phyloP scores from a whole-genome alignment of 352 stramenopile species.

The Globisporangium lucens region DNA sequence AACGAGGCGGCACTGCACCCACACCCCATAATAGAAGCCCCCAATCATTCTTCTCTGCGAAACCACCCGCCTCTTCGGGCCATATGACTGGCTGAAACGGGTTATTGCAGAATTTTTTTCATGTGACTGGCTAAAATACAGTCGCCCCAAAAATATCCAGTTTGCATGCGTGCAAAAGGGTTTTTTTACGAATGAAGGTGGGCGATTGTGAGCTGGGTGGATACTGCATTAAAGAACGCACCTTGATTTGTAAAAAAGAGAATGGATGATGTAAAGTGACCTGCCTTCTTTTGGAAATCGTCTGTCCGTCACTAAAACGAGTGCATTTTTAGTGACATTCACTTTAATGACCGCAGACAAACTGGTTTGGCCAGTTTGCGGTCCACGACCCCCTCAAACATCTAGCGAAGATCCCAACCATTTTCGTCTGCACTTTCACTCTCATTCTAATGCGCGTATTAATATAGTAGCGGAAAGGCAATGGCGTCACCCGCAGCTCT shows the following conservation, averaged over 20 bases:
- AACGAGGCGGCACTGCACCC: neutral
- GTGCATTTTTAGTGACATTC: too few relatives aligned
- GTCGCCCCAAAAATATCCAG: conserved; percentile 8
- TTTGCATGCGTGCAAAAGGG: neutral
- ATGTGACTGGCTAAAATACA: conserved; percentile 7
- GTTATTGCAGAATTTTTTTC: too few relatives aligned
- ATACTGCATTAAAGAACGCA: neutral
- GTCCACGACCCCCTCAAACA: too few relatives aligned
- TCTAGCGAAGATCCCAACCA: too few relatives aligned
- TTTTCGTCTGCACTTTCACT: neutral
- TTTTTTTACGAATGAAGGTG: neutral
- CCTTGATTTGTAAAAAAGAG: neutral
- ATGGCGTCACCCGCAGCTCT: neutral
- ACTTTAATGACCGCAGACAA: too few relatives aligned
- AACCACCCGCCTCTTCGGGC: neutral
- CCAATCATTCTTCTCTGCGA: conserved; percentile 1
- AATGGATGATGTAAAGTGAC: neutral
- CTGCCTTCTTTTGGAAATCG: neutral
- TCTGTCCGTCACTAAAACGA: neutral
- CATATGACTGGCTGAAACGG: conserved; percentile 9
- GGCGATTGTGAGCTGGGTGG: neutral
- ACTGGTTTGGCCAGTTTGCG: too few relatives aligned
- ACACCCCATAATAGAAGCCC: neutral
- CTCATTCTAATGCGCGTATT: neutral
- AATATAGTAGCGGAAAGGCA: neutral